Percentiles rank a stretch among this genome's conserved stretches.
These are phyloP conservation scores for Aureobasidium sp. DNA, from an alignment of 2,329 filamentous ascomycete species.

Conservation along the genomic window DNA sequence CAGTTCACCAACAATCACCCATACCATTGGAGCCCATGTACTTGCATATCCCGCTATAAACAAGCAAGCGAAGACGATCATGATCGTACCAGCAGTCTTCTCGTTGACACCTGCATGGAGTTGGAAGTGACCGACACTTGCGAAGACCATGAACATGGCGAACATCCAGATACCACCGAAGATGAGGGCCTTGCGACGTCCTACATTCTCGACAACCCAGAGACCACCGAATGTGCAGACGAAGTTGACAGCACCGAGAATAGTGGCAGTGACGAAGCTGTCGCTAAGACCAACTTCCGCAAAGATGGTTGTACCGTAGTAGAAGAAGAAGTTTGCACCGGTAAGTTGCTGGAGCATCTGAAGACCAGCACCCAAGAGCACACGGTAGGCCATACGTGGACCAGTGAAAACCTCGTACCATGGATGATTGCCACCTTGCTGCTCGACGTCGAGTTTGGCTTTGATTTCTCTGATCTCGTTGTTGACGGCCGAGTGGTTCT, in stretches of 20 bases:
- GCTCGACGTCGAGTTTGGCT: conserved; percentile 61
- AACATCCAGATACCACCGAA: conserved; percentile 54
- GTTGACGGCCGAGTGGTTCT: conserved; percentile 60
- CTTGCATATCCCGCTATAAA: conserved; percentile 63
- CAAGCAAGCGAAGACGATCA: conserved; percentile 75
- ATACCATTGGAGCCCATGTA: conserved; percentile 76
- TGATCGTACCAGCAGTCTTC: conserved; percentile 59
- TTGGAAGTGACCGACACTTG: conserved; percentile 51
- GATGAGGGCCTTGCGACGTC: conserved; percentile 51
- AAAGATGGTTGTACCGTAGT: conserved; percentile 53
- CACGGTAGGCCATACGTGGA: conserved; percentile 73
- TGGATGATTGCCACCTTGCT: conserved; percentile 52
- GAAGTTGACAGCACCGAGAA: conserved; percentile 55
- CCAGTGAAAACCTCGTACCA: conserved; percentile 74
- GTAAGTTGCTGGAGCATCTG: conserved; percentile 75
- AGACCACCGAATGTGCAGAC: conserved; percentile 52
- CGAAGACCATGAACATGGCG: conserved; percentile 58
- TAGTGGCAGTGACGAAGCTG: conserved; percentile 52
- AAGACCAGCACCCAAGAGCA: conserved; percentile 66
- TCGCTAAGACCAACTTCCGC: conserved; percentile 41
- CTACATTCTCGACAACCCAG: conserved; percentile 52
- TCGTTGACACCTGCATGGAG: conserved; percentile 34
- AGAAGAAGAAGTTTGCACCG: conserved; percentile 74
- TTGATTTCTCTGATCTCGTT: conserved; percentile 63
- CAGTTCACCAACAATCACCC: conserved; percentile 73